Conservation (phyloP, 129 eudicot species). For the Pseudognaphalium luteoalbum region DNA sequence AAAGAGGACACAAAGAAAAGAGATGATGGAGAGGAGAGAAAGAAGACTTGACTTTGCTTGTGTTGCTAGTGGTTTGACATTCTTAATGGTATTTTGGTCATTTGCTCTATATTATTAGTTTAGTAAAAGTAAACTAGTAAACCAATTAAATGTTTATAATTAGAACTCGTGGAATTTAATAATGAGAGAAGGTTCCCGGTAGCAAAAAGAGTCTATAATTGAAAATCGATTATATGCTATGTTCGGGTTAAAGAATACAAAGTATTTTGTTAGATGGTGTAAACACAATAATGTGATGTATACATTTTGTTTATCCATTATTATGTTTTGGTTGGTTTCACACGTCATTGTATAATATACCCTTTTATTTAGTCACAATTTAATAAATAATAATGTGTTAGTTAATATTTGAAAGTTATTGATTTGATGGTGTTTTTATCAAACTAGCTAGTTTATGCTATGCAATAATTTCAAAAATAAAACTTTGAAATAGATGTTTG, state of each 20-base stretch:
- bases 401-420: too few relatives aligned
- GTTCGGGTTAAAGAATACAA: background rate
- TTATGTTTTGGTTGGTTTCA: background rate
- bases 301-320: background rate
- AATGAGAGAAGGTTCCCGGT: background rate
- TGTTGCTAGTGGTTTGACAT: conserved; percentile 31
- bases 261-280: background rate
- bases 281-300: background rate
- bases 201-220: background rate
- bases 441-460: background rate
- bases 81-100: conserved; percentile 43
- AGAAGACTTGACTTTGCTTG: conserved; percentile 35
- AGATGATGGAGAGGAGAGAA: conserved; percentile 37
- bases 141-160: background rate
- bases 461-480: background rate
- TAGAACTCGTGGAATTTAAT: background rate
- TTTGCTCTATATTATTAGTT: conserved; percentile 19
- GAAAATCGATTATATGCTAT: conserved; percentile 9
- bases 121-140: background rate
- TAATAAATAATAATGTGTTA: too few relatives aligned
- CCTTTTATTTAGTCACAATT: background rate
- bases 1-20: conserved; percentile 31
- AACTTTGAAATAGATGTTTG: background rate
- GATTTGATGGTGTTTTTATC: background rate
- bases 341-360: background rate